Base-by-base conservation (phyloP, 176 grass and related monocot genomes). In the Cenchrus purpureus region DNA sequence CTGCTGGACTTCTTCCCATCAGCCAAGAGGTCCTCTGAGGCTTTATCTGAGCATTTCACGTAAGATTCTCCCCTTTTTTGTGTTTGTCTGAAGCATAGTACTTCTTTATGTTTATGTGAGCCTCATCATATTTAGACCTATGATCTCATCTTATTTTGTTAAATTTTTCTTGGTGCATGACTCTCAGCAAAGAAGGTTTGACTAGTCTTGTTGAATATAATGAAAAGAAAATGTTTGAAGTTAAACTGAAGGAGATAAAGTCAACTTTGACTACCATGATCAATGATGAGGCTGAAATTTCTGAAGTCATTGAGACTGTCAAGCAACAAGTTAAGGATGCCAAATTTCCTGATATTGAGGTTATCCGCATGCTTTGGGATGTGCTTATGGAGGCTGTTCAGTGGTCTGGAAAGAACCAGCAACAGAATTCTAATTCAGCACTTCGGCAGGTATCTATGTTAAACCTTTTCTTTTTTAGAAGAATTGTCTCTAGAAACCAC, bases 321-420 rank as follows among this genome's bases (percentile, higher is more conserved):
- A 98, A 95, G 67, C 96, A 95, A 68, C 93, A 92, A 66, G 96
- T 98, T 53, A 92, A 91, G 86, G 93, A 94, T 91, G 93, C 96
- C 61, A 94, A 98, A 68, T 95, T 98, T 89, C 96, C 93, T 46
- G 93, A 95, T 76, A 79, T 98, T 15, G 95, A 98, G 56, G 93
- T 98, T 79, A 90, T 95, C 20, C 86, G 93, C 65, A 94, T 98
- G 90, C 60, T 98, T 42, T 98, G 96, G 96, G 96, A 98, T 72
- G 96, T 98, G 20, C 68, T 98, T 67, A 98, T 98, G 96, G 96
- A 98, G 59, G 91, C 96, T 87, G 88, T 95, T 86, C 93, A 95
- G 89, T 98, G 96, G 96, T 98, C 96, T 93, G 96, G 96, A 58
- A 98, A 98, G 79, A 98, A 98, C 62, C 96, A 98, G 84, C 96